Base-by-base conservation (phyloP, 139 green algal genomes). In the Desmodesmus armatus region DNA sequence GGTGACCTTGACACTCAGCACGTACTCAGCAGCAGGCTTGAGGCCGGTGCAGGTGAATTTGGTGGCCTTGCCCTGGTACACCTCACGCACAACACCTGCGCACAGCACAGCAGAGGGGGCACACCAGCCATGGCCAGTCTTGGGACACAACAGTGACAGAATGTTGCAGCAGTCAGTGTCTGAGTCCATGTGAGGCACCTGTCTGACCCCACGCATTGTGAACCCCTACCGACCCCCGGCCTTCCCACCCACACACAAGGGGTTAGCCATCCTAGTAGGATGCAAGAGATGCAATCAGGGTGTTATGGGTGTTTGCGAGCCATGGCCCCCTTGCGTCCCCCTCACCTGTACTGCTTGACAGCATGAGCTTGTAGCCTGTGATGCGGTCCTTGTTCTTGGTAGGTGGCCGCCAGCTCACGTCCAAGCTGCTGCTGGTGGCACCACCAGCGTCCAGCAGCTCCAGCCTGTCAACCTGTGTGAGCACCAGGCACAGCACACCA, bases 1-100 rank as follows among this genome's bases (percentile, higher is more conserved):
- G 27, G 92, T 89, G 15, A 94, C 95, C 87, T 98, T 98, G 53
- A 98, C 93, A 49, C 92, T 96, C 76, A 98, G 94, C 41, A 98
- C 93, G 85, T 97, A 97, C 89, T 97, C 92, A 1, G 88, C 90
- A 82, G 91, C 90, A 40, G 91, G 85, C 79, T 91, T 92, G 63
- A 98, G 89, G 60, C 92, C 87, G 25, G 74, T 83, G 21, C 94
- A 93, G 81, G 92, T 67, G 44, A 78, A 67, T 25, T 15, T 43
- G 25, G 72, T 27, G 7, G 23, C 69, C 53, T 80, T 86, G 23
- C 82, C 82, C 29, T 93, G 87, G 84, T 92, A 95, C 69, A 94
- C 90, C 69, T 96, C 92, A 71, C 94, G 94, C 17, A 96, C 95
- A 62, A 96, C 93, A 2, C 95, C 79, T 66, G 79, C 44, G 25